Evolutionary conservation across 2,329 filamentous ascomycete species (phyloP), one percentile per base, ranked within the genome.

Genomic region (Pyrenochaeta sp.): DNA sequence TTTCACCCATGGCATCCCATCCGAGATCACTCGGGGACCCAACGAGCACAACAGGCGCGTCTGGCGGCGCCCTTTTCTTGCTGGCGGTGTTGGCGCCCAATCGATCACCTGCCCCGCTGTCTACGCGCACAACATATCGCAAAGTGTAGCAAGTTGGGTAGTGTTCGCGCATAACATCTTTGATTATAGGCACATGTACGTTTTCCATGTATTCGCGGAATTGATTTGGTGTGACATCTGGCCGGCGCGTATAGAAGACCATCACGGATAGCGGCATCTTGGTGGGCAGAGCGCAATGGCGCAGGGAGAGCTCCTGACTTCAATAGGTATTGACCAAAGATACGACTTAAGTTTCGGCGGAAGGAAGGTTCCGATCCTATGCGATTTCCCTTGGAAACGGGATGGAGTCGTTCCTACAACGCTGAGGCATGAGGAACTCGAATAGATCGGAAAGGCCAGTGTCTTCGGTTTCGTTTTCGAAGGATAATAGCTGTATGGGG

Each of bases 1-100:
- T 47, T 18, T 61, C 51, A 10, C 45, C 42, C 41, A 56, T 45
- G 10, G 44, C 48, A 31, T 63, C 60, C 56, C 58, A 61, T 13
- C 31, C 46, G 2, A 60, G 14, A 7, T 61, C 54, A 11, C 37
- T 24, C 1, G 52, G 48, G 7, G 49, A 35, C 7, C 60, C 61
- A 10, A 60, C 51, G 6, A 64, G 48, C 19, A 61, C 39, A 1
- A 59, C 60, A 15, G 58, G 60, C 22, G 43, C 35, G 7, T 48
- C 27, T 3, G 48, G 48, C 23, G 45, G 39, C 13, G 48, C 50
- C 24, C 35, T 22, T 23, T 41, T 28, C 23, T 44, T 53, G 9
- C 30, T 51, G 3, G 48, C 53, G 9, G 51, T 51, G 20, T 43
- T 40, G 14, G 50, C 52, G 6, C 56, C 56, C 8, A 58, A 29